A percentile compares a stretch with the other conserved stretches of the same genome.
These are phyloP conservation scores for Cyberlindnera mississippiensis DNA, from an alignment of 805 yeast genomes.

Conservation along the genomic window DNA sequence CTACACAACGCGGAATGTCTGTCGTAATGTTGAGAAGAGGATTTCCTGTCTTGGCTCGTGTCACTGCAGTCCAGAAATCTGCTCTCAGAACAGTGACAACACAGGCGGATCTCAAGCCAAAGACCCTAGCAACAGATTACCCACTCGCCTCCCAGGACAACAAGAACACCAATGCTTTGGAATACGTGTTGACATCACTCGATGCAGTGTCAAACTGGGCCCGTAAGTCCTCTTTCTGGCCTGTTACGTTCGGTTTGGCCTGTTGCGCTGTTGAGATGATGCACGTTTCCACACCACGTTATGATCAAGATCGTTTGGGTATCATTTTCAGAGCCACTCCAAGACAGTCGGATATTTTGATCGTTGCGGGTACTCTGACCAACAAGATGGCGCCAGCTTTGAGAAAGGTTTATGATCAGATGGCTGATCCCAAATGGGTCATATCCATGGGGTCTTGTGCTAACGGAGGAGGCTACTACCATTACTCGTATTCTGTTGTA, in stretches of 20 bases:
- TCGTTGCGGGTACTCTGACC: conserved; percentile 88
- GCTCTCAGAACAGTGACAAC: conserved; percentile 16
- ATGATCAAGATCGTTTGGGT: conserved; percentile 89
- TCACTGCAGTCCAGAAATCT: not conserved
- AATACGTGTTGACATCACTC: conserved; percentile 76
- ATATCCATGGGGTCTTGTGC: conserved; percentile 94
- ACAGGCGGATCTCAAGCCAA: conserved; percentile 19
- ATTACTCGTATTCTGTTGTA: conserved; percentile 83
- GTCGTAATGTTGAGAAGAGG: conserved; percentile 11
- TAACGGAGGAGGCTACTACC: conserved; percentile 91
- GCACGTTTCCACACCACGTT: conserved; percentile 89
- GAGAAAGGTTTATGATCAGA: conserved; percentile 90
- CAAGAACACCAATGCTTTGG: conserved; percentile 57
- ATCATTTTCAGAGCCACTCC: conserved; percentile 93
- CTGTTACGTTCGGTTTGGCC: conserved; percentile 86
- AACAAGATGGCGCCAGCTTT: conserved; percentile 93
- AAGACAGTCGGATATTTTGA: conserved; percentile 88
- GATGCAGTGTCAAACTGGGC: conserved; percentile 90
- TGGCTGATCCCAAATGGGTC: conserved; percentile 95
- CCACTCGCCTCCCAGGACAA: conserved; percentile 21
- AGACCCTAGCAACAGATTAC: conserved; percentile 19
- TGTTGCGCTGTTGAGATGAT: conserved; percentile 96
- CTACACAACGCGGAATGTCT: not conserved
- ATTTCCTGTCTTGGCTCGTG: not conserved
- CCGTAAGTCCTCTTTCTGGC: conserved; percentile 89